These are phyloP conservation scores for Boletus pseudopeckii DNA, from an alignment of 768 basidiomycete genomes.

Conservation along the genomic window DNA sequence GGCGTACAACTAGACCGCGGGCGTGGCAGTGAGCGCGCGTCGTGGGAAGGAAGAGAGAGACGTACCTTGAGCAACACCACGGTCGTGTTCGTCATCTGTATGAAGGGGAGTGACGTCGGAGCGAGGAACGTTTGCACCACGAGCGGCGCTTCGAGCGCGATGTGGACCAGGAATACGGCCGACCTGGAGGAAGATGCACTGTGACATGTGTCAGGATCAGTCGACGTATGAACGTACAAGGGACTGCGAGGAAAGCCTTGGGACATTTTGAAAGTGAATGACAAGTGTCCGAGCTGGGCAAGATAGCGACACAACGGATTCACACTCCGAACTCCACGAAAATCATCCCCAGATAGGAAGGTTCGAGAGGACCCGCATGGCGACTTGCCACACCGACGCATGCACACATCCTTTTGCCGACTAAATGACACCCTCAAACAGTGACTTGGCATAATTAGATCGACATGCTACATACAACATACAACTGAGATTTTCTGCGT, in stretches of 20 bases:
- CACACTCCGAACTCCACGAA: conserved; percentile 26
- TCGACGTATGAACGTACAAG: conserved; percentile 32
- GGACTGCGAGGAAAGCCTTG: conserved; percentile 35
- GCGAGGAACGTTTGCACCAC: conserved; percentile 73
- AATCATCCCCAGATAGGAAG: conserved; percentile 23
- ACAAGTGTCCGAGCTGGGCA: not conserved
- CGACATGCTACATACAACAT: conserved; percentile 8
- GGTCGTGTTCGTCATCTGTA: conserved; percentile 81
- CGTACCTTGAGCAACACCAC: conserved; percentile 69
- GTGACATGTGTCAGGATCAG: no score
- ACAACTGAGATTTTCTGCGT: not conserved
- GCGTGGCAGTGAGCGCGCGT: not conserved
- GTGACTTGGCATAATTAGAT: conserved; percentile 6
- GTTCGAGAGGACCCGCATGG: not conserved
- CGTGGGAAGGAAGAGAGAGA: not conserved
- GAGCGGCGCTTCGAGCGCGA: conserved; percentile 74
- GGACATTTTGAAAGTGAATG: conserved; percentile 8
- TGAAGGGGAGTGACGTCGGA: conserved; percentile 61
- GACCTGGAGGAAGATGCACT: conserved; percentile 39
- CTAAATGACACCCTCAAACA: not conserved
- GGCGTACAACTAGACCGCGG: conserved; percentile 58
- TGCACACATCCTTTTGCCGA: not conserved
- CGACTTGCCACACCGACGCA: not conserved
- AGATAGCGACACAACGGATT: not conserved
- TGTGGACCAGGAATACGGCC: conserved; percentile 71